These are phyloP conservation scores for Themeda triandra DNA, from an alignment of 176 grass and related monocot species.

Conservation along the genomic window DNA sequence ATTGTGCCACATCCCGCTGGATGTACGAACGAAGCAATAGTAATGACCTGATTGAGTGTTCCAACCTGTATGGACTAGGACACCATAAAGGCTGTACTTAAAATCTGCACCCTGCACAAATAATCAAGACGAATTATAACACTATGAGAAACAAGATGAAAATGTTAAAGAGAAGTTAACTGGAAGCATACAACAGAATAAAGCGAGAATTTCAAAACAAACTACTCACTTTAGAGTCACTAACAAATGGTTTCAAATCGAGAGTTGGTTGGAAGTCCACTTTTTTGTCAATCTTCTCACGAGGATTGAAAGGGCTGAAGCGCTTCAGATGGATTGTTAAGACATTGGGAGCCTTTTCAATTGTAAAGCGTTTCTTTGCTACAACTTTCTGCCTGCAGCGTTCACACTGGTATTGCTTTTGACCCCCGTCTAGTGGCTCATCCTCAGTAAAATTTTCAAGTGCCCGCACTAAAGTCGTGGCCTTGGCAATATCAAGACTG, in stretches of 20 bases:
- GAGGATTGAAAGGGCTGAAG: conserved; percentile 76
- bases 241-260: conserved; percentile 66
- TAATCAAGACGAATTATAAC: conserved; percentile 16
- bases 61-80: conserved; percentile 91
- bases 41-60: conserved; percentile 96
- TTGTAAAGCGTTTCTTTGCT: conserved; percentile 82
- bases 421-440: conserved; percentile 80
- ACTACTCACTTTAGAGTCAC: conserved; percentile 70
- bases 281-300: conserved; percentile 86
- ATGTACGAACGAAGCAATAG: conserved; percentile 93
- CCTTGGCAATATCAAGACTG: conserved; percentile 94
- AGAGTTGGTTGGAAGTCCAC: conserved; percentile 59
- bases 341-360: conserved; percentile 81
- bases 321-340: conserved; percentile 92
- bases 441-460: conserved; percentile 75
- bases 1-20: conserved; percentile 97
- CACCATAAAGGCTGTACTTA: conserved; percentile 93
- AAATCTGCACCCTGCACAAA: conserved; percentile 58
- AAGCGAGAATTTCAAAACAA: conserved; percentile 19
- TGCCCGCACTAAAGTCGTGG: conserved; percentile 67
- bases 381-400: conserved; percentile 89
- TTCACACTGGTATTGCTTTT: conserved; percentile 86
- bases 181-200: neutral
- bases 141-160: neutral
- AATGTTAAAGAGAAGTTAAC: neutral